A percentile compares a stretch with the other conserved stretches of the same genome.
Evolutionary conservation across 2,329 filamentous ascomycete species (phyloP).

Genomic region (Exophiala mesophila): DNA sequence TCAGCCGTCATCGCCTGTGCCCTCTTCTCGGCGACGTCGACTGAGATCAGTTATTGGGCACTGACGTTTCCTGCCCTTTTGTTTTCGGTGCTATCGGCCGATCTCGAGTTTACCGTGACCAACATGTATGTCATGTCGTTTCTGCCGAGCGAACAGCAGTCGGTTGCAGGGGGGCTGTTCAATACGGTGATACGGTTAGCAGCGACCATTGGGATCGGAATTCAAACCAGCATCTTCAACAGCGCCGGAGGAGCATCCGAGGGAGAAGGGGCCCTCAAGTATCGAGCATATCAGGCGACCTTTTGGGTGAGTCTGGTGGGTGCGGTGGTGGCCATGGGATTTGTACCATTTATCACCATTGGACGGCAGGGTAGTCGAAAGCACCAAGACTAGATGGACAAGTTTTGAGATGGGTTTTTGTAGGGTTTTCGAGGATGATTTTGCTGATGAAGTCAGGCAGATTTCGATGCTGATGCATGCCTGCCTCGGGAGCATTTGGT

Average conservation of each 20-base stretch:
- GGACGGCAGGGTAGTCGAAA: conserved; percentile 24
- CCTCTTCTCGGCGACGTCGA: conserved; percentile 54
- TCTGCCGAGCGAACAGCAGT: conserved; percentile 58
- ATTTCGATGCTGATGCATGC: too few species aligned
- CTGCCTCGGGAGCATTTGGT: too few species aligned
- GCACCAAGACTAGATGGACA: conserved; percentile 3
- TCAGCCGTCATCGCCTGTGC: conserved; percentile 44
- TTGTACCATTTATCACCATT: conserved; percentile 26
- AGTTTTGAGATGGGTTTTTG: too few species aligned
- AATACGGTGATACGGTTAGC: conserved; percentile 61
- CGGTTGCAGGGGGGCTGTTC: conserved; percentile 63
- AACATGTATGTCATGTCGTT: conserved; percentile 70
- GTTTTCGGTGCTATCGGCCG: conserved; percentile 60
- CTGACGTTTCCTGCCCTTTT: conserved; percentile 59
- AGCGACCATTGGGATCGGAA: conserved; percentile 56
- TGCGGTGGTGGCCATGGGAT: conserved; percentile 19
- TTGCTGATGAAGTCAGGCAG: too few species aligned
- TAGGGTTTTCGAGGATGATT: too few species aligned
- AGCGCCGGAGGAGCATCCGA: conserved; percentile 18
- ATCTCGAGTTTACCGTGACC: conserved; percentile 66
- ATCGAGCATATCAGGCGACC: conserved; percentile 26
- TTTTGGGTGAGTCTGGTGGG: conserved; percentile 26
- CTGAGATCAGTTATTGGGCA: conserved; percentile 58
- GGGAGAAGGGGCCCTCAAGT: conserved; percentile 15
- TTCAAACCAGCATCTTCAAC: conserved; percentile 50